Conservation (phyloP, 306 rosid genomes). For the Gastrolobium villosum region DNA sequence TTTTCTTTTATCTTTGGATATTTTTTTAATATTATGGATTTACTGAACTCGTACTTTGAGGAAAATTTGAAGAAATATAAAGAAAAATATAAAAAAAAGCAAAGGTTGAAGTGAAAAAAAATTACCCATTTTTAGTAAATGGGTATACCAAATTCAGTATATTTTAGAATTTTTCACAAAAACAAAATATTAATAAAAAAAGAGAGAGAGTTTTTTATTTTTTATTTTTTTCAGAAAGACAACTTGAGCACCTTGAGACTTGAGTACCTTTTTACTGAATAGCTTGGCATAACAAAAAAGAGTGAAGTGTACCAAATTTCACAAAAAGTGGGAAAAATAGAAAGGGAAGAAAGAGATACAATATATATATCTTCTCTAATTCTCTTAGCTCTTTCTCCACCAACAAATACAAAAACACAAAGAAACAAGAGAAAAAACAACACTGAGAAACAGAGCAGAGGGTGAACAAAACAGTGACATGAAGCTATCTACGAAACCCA, state of each 20-base stretch:
- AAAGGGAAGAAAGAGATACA: neutral
- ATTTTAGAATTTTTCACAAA: too few relatives aligned
- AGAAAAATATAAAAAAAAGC: too few relatives aligned
- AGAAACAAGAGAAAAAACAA: neutral
- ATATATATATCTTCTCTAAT: constrained; percentile 24
- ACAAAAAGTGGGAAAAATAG: constrained; percentile 1
- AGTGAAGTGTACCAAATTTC: constrained; percentile 45
- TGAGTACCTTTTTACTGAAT: constrained; percentile 34
- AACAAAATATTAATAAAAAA: neutral
- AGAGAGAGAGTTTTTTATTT: too few relatives aligned
- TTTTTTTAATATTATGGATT: too few relatives aligned
- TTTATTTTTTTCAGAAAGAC: neutral
- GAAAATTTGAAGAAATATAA: too few relatives aligned
- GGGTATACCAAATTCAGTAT: too few relatives aligned
- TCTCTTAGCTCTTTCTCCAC: constrained; percentile 38
- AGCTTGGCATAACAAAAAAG: constrained; percentile 33
- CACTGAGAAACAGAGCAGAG: neutral
- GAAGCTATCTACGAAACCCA: constrained; percentile 73
- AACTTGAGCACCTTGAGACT: neutral
- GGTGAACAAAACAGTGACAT: constrained; percentile 21
- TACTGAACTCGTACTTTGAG: too few relatives aligned
- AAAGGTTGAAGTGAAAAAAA: too few relatives aligned
- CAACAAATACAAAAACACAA: constrained; percentile 27
- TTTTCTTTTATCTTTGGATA: too few relatives aligned
- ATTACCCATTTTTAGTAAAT: too few relatives aligned